These are phyloP conservation scores for Aechmea fasciata DNA, from an alignment of 176 grass and related monocot species.

Conservation along the genomic window DNA sequence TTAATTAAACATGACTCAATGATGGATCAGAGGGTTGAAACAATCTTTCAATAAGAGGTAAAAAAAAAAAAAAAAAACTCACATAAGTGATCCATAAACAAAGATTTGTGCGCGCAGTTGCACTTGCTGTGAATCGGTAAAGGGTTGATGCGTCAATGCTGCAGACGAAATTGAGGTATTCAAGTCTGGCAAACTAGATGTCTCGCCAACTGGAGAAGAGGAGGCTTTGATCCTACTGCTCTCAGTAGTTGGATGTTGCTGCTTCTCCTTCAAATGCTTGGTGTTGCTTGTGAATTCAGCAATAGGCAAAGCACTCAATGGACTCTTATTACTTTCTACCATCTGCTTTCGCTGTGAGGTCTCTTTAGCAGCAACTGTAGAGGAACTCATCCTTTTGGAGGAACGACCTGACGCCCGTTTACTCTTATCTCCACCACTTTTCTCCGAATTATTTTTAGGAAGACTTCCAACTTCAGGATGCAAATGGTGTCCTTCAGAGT, in stretches of 20 bases:
- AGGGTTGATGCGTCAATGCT: conserved; percentile 7
- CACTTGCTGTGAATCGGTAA: conserved; percentile 35
- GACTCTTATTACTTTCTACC: conserved; percentile 36
- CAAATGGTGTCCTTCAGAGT: conserved; percentile 17
- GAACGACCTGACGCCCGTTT: conserved; percentile 11
- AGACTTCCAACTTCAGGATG: conserved; percentile 23
- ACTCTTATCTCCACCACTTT: conserved; percentile 31
- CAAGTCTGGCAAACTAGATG: conserved; percentile 49
- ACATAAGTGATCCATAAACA: conserved; percentile 92
- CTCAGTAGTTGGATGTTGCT: conserved; percentile 29
- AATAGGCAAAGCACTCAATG: conserved; percentile 24
- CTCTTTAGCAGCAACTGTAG: conserved; percentile 29
- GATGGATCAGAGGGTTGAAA: conserved; percentile 10
- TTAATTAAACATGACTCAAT: conserved; percentile 23
- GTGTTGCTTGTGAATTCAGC: conserved; percentile 23
- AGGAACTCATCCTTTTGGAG: conserved; percentile 15
- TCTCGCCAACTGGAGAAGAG: conserved; percentile 19
- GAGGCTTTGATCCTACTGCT: conserved; percentile 36
- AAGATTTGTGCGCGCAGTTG: conserved; percentile 44
- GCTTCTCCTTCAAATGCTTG: conserved; percentile 21
- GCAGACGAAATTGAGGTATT: conserved; percentile 22
- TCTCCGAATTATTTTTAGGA: conserved; percentile 27
- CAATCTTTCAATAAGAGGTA: conserved; percentile 18
- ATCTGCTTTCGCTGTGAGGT: conserved; percentile 19
- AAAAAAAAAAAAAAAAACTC: conserved; percentile 17